Evolutionary conservation across 2,329 filamentous ascomycete species (phyloP), one percentile per base, ranked within the genome.

Genomic region (Chaetomiaceae sp.): DNA sequence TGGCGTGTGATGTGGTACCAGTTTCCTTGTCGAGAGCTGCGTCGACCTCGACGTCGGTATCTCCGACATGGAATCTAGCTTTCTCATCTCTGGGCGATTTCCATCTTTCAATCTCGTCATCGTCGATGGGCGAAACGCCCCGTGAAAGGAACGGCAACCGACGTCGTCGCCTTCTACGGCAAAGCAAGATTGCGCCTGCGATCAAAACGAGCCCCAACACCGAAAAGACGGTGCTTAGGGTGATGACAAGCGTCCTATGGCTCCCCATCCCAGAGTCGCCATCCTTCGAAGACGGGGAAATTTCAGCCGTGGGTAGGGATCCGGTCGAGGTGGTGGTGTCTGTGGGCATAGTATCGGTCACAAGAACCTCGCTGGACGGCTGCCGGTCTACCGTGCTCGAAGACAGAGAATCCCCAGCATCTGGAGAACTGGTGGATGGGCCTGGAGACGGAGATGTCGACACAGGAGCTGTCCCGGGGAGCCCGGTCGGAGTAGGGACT

Each of bases 81-180:
- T 65, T 64, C 43, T 63, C 63, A 40, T 45, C 47, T 14, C 58
- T 48, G 0, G 61, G 57, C 4, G 69, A 68, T 62, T 80, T 82
- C 82, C 82, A 85, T 4, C 79, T 82, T 59, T 80, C 79, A 54
- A 85, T 85, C 64, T 85, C 82, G 55, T 84, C 81, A 60, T 85
- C 82, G 57, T 79, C 75, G 54, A 85, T 83, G 11, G 82, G 82
- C 0, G 80, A 80, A 40, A 80, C 79, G 43, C 79, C 80, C 46
- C 82, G 71, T 46, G 73, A 72, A 58, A 79, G 73, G 51, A 82
- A 71, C 4, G 69, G 71, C 11, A 65, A 58, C 30, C 67, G 67
- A 41, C 62, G 62, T 37, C 71, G 72, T 37, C 72, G 68, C 36
- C 66, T 69, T 14, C 71, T 66, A 46, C 71, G 67, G 55, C 69